Percentiles rank a stretch among this genome's conserved stretches.
phyloP scores from a whole-genome alignment of 192 early-diverging fungal species.

The Dimargaris cristalligena region DNA sequence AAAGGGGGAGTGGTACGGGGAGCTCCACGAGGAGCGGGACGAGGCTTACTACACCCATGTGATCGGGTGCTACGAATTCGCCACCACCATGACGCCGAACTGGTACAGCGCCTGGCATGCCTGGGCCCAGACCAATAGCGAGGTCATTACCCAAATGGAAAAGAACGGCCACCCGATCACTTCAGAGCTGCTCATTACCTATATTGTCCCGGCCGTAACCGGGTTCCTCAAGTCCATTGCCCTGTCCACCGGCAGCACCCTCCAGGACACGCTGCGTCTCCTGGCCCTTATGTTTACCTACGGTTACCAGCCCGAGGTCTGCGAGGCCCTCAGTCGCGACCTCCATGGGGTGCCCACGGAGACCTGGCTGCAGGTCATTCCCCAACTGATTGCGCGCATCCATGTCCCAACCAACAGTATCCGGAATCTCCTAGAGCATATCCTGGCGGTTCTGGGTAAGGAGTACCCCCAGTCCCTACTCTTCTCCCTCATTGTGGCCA shows the following conservation, averaged over 20 bases:
- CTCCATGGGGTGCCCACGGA: constrained; percentile 72
- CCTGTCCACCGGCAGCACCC: constrained; percentile 63
- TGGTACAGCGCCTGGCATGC: constrained; percentile 98
- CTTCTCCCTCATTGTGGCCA: constrained; percentile 90
- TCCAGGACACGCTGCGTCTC: constrained; percentile 87
- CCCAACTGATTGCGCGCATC: constrained; percentile 88
- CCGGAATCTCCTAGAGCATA: constrained; percentile 67
- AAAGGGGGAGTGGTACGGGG: constrained; percentile 82
- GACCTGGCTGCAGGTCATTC: constrained; percentile 96
- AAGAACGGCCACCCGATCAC: constrained; percentile 31
- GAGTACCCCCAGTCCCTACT: constrained; percentile 94
- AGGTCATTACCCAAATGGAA: constrained; percentile 62
- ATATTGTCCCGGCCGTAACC: constrained; percentile 71
- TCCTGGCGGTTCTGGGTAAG: constrained; percentile 80
- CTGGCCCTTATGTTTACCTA: constrained; percentile 95
- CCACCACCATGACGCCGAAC: constrained; percentile 72
- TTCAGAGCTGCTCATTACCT: constrained; percentile 38
- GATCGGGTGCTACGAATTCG: constrained; percentile 61
- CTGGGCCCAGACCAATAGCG: constrained; percentile 86
- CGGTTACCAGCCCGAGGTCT: constrained; percentile 73
- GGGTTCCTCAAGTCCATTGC: constrained; percentile 90
- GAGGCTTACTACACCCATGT: constrained; percentile 30
- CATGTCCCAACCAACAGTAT: constrained; percentile 62
- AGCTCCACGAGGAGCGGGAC: not conserved
- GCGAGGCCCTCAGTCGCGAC: constrained; percentile 59